Evolutionary conservation across 768 basidiomycete genomes (phyloP), one percentile per base, ranked within the genome.

Genomic region (Coprinopsis strossmayeri): DNA sequence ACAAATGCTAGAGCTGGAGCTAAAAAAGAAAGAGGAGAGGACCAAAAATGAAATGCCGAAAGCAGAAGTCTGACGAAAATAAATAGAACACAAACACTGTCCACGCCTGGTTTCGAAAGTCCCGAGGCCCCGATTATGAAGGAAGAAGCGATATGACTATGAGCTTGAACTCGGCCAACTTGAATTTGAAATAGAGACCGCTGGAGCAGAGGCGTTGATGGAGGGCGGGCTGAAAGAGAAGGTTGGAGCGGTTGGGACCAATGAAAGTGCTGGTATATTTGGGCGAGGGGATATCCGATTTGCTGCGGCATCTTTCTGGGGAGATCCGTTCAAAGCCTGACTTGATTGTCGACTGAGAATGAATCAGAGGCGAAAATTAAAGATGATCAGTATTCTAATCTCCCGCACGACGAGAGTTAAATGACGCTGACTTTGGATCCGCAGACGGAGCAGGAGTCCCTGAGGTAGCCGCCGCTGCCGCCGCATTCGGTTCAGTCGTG

Each of bases 401-500:
- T 3, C 1, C 13, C 3, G 23, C 0, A 30, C 9, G 3, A 13
- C n/a, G 5, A 13, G 5, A 18, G 5, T 15, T 17, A 25, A 25
- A 21, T 2, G 21, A 44, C 49, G 13, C 18, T n/a, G n/a, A 51
- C 50, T 27, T 46, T 21, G 38, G 12, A 40, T 46, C 50, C 10
- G 17, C 21, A 11, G 24, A 5, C 7, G 24, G 24, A 42, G 20
- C 24, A 23, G 21, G 21, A 12, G 41, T n/a, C 42, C 43, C 42
- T 9, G 34, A 39, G n/a, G 25, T 15, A 17, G 49, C 32, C n/a
- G n/a, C n/a, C n/a, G 30, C 34, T 25, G 28, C 35, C 2, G 23
- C 32, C 15, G 24, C 34, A 38, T n/a, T 44, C 7, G 34, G 69
- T 49, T 84, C 82, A 2, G 74, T 69, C 1, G 76, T 79, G 50